Evolutionary conservation across 805 yeast genomes (phyloP).

Genomic region (Blastobotrys terrestris): DNA sequence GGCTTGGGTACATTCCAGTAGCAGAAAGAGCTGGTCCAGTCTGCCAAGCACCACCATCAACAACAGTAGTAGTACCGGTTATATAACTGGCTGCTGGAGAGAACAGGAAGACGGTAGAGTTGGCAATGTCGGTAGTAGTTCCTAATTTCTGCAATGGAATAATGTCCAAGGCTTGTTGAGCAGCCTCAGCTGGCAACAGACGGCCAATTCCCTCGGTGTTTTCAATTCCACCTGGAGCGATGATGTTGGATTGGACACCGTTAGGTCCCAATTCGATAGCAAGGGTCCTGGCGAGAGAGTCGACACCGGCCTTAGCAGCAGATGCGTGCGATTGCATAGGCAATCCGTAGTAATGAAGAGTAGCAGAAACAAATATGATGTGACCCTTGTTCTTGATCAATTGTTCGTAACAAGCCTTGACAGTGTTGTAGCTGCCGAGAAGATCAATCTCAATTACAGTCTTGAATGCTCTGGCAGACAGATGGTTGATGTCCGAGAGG

Average conservation of each 20-base stretch:
- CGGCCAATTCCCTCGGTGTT: constrained; percentile 82
- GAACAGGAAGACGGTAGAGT: constrained; percentile 76
- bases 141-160: constrained; percentile 56
- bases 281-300: constrained; percentile 73
- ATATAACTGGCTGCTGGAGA: constrained; percentile 76
- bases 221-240: constrained; percentile 89
- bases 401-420: constrained; percentile 69
- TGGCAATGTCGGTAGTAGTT: constrained; percentile 71
- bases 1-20: constrained; percentile 3
- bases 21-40: constrained; percentile 13
- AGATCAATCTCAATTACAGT: constrained; percentile 83
- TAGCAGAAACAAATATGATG: constrained; percentile 76
- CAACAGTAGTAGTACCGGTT: constrained; percentile 71
- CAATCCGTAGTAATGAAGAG: constrained; percentile 82
- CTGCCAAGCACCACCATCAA: constrained; percentile 93
- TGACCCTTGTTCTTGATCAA: constrained; percentile 63
- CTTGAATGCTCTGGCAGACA: constrained; percentile 82
- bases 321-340: constrained; percentile 88
- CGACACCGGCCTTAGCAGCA: constrained; percentile 95
- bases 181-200: constrained; percentile 40
- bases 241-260: constrained; percentile 75
- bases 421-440: constrained; percentile 83
- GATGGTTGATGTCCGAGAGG: constrained; percentile 66
- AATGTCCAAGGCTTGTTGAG: constrained; percentile 37
- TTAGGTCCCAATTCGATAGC: constrained; percentile 91